Evolutionary conservation across 2,329 filamentous ascomycete genomes (phyloP).

Genomic region (Falciphora oryzae): DNA sequence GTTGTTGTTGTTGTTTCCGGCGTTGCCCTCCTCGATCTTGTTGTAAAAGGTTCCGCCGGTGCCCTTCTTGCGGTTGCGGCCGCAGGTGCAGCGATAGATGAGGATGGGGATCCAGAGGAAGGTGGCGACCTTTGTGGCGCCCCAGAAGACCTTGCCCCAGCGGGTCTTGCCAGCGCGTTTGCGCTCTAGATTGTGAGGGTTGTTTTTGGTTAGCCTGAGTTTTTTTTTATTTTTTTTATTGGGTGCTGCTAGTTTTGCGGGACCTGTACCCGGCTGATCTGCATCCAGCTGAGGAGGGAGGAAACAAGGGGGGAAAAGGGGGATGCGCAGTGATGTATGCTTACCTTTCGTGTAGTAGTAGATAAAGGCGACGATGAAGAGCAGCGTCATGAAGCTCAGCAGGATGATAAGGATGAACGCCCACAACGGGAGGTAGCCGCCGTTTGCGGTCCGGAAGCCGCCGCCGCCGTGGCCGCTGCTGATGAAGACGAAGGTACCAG

Average conservation of each 20-base stretch:
- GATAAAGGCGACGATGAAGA: background rate
- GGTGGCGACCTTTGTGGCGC: constrained; percentile 1
- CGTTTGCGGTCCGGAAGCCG: background rate
- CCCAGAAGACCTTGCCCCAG: constrained; percentile 1
- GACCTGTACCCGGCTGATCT: background rate
- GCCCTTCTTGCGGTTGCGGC: background rate
- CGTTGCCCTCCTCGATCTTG: background rate
- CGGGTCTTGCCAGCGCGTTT: background rate
- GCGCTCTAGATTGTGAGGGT: background rate
- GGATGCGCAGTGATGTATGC: background rate
- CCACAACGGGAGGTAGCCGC: background rate
- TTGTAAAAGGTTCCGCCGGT: background rate
- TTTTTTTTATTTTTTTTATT: background rate
- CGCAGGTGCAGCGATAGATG: constrained; percentile 2
- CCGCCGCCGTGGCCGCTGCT: background rate
- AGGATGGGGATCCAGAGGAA: constrained; percentile 4
- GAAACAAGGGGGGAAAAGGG: too few species aligned
- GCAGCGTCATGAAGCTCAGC: background rate
- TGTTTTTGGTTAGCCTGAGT: background rate
- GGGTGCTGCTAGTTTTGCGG: background rate
- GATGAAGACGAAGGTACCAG: background rate
- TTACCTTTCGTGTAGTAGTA: background rate
- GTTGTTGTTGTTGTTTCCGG: background rate
- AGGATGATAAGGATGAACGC: constrained; percentile 1
- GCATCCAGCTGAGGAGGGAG: too few species aligned